A percentile compares a stretch with the other conserved stretches of the same genome.
phyloP scores from a whole-genome alignment of 2,329 filamentous ascomycete genomes.

The Dothiorella sarmentorum region DNA sequence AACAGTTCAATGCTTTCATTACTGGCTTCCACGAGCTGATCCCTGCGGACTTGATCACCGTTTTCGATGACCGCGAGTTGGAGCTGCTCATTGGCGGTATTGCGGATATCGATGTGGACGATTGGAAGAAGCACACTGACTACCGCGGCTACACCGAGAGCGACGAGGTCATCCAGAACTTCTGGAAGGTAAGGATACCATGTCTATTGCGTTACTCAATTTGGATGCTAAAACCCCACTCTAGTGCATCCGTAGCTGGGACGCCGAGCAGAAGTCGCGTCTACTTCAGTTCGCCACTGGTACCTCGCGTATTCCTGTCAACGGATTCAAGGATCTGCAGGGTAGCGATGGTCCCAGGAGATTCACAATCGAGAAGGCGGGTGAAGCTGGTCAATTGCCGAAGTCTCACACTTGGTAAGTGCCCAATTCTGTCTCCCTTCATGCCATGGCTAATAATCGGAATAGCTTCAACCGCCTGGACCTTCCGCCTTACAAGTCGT shows the following conservation, averaged over 20 bases:
- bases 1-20: constrained; percentile 98
- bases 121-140: constrained; percentile 99
- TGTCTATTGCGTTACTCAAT: background rate
- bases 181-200: constrained; percentile 74
- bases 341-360: constrained; percentile 91
- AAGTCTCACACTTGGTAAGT: constrained; percentile 97
- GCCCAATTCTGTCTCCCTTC: constrained; percentile 1
- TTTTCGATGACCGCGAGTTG: constrained; percentile 96
- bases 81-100: constrained; percentile 97
- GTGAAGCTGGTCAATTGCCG: constrained; percentile 82
- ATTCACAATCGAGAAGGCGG: constrained; percentile 98
- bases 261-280: constrained; percentile 96
- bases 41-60: constrained; percentile 91
- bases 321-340: constrained; percentile 98
- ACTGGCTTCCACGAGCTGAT: constrained; percentile 97
- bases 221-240: background rate
- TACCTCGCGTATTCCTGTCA: constrained; percentile 96
- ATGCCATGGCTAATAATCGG: constrained; percentile 16
- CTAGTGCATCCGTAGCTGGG: constrained; percentile 84
- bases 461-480: constrained; percentile 93
- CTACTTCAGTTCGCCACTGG: constrained; percentile 95
- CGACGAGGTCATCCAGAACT: constrained; percentile 95
- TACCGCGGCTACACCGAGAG: constrained; percentile 98
- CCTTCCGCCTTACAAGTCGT: constrained; percentile 84
- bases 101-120: constrained; percentile 98